These are phyloP conservation scores for Vanrija humicola DNA, from an alignment of 1,284 basidiomycete species.

Conservation along the genomic window DNA sequence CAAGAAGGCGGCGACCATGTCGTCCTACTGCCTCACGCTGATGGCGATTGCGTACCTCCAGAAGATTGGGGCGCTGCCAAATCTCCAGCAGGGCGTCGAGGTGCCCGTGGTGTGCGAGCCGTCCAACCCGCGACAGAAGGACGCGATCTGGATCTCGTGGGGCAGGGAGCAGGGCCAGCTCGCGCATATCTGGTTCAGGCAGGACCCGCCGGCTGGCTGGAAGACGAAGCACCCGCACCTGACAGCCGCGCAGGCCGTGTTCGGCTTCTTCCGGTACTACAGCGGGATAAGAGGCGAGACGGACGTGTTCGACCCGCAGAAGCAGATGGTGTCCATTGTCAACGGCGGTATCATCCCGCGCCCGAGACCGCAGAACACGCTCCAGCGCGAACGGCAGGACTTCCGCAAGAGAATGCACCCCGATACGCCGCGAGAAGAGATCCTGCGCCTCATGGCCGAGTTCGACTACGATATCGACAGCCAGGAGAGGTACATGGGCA, in stretches of 20 bases:
- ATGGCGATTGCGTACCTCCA: conserved; percentile 49
- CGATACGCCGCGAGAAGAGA: neutral
- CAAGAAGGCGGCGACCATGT: conserved; percentile 38
- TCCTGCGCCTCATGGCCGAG: conserved; percentile 1
- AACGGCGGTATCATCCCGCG: conserved; percentile 32
- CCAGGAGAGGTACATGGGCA: conserved; percentile 26
- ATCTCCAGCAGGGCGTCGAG: conserved; percentile 35
- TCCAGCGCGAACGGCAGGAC: neutral
- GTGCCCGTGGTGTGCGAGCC: conserved; percentile 1
- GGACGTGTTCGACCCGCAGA: conserved; percentile 20
- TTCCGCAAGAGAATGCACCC: neutral
- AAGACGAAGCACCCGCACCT: conserved; percentile 12
- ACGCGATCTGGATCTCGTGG: conserved; percentile 40
- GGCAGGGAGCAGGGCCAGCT: conserved; percentile 33
- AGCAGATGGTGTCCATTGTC: conserved; percentile 32
- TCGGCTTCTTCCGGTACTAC: conserved; percentile 40
- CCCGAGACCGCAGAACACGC: neutral
- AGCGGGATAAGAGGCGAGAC: neutral
- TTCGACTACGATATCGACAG: conserved; percentile 8
- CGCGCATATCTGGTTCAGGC: conserved; percentile 29
- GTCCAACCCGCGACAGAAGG: conserved; percentile 1
- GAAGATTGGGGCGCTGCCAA: conserved; percentile 36
- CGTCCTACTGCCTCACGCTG: conserved; percentile 47
- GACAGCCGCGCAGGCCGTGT: conserved; percentile 32
- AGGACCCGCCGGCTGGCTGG: conserved; percentile 23